Evolutionary conservation across 805 yeast genomes (phyloP).

Genomic region (Lachancea sp.): DNA sequence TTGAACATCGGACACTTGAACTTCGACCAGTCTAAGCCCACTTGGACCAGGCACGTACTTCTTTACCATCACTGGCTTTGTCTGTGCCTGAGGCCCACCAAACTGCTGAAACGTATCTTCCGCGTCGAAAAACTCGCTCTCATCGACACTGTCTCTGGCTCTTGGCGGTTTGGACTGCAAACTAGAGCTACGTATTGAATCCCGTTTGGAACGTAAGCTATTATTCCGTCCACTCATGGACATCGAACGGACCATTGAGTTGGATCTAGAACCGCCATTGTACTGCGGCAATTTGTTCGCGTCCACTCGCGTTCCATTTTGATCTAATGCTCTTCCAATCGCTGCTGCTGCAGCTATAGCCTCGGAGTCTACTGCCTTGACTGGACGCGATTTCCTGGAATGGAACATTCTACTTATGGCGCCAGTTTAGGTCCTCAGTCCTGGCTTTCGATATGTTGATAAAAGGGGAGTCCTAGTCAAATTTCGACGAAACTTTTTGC

Average conservation of each 20-base stretch:
- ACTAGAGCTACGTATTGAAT: conserved; percentile 7
- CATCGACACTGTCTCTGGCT: conserved; percentile 5
- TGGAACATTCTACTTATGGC: conserved; percentile 8
- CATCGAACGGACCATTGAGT: conserved; percentile 8
- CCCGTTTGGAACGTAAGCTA: conserved; percentile 4
- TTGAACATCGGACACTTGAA: conserved; percentile 40
- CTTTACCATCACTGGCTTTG: conserved; percentile 43
- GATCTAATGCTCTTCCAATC: conserved; percentile 42
- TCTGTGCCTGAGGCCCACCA: conserved; percentile 28
- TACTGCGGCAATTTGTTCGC: conserved; percentile 22
- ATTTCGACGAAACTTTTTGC: conserved; percentile 4
- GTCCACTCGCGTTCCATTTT: conserved; percentile 24
- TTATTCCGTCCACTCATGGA: conserved; percentile 7
- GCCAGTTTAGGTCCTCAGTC: background rate
- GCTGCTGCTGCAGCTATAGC: conserved; percentile 62
- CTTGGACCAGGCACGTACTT: conserved; percentile 69
- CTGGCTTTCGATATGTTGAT: background rate
- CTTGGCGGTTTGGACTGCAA: conserved; percentile 3
- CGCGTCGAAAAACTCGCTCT: conserved; percentile 19
- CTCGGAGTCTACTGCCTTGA: conserved; percentile 32
- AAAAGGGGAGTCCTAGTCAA: background rate
- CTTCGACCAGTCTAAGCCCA: conserved; percentile 65
- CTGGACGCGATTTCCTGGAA: conserved; percentile 13
- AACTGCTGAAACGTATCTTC: conserved; percentile 30
- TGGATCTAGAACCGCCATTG: conserved; percentile 14